Conservation (phyloP, 2,329 filamentous ascomycete genomes). For the Talaromyces sp. region DNA sequence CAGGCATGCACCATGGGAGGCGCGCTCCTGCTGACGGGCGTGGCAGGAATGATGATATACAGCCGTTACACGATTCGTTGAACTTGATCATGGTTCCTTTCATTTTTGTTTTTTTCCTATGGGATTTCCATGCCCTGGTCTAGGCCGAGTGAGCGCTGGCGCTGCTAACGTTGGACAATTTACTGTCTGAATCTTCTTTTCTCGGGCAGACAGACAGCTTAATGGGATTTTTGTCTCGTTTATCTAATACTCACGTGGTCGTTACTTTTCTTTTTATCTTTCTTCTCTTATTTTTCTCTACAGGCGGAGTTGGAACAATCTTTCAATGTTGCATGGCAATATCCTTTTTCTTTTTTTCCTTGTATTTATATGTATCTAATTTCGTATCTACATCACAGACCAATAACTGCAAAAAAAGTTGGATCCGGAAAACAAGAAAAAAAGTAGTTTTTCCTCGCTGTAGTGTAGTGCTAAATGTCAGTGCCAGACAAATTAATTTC, state of each 20-base stretch:
- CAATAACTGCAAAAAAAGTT: too few species aligned
- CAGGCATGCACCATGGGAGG: conserved; percentile 47
- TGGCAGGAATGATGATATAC: neutral
- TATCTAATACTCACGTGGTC: neutral
- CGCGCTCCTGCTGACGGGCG: conserved; percentile 40
- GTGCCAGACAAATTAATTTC: too few species aligned
- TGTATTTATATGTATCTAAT: too few species aligned
- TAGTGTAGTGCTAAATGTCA: too few species aligned
- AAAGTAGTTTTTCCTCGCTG: too few species aligned
- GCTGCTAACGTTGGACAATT: neutral
- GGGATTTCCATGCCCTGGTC: neutral
- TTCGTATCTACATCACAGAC: too few species aligned
- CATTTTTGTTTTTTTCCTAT: neutral
- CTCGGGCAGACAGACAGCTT: neutral
- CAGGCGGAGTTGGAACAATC: neutral
- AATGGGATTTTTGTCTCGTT: neutral
- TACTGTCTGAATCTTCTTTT: neutral
- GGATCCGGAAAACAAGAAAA: too few species aligned
- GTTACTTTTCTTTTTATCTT: neutral
- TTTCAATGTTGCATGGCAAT: neutral
- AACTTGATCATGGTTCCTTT: neutral
- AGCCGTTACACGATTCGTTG: neutral
- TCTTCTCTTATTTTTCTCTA: neutral
- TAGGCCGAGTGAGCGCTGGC: neutral
- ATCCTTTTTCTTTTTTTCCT: neutral